Evolutionary conservation across 2,329 filamentous ascomycete genomes (phyloP).

Genomic region (Diaporthe caulivora): DNA sequence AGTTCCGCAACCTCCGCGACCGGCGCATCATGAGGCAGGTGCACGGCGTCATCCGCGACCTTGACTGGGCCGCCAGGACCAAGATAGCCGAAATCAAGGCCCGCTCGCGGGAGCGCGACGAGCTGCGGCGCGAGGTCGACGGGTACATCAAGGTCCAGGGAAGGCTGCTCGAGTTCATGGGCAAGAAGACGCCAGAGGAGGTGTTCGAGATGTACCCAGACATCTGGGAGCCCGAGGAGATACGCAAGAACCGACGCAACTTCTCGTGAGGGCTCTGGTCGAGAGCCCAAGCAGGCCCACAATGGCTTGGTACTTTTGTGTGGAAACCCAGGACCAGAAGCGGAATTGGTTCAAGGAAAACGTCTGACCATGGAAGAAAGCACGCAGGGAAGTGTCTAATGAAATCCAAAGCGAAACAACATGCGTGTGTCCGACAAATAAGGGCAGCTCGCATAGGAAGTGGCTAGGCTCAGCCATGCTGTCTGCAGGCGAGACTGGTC

Average conservation of each 20-base stretch:
- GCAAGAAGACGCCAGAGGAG: slow-evolving; percentile 33
- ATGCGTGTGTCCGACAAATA: neutral
- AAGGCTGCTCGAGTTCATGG: slow-evolving; percentile 29
- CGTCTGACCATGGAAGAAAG: no score
- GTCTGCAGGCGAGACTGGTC: neutral
- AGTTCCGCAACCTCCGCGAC: slow-evolving; percentile 22
- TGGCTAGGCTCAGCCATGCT: neutral
- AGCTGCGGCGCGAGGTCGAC: slow-evolving; percentile 24
- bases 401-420: neutral
- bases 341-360: neutral
- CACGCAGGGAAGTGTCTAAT: neutral
- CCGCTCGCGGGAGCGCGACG: slow-evolving; percentile 21
- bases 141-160: neutral
- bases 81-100: slow-evolving; percentile 36
- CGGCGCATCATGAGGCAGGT: slow-evolving; percentile 33
- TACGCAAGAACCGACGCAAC: slow-evolving; percentile 36
- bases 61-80: slow-evolving; percentile 25
- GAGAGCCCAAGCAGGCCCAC: neutral
- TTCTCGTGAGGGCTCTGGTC: slow-evolving; percentile 26
- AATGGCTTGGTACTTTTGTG: neutral
- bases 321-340: neutral
- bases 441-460: neutral
- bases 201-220: slow-evolving; percentile 37
- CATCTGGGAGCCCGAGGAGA: slow-evolving; percentile 32
- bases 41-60: slow-evolving; percentile 30